Evolutionary conservation across 2,329 filamentous ascomycete species (phyloP), one percentile per base, ranked within the genome.

Genomic region (Talaromyces sp.): DNA sequence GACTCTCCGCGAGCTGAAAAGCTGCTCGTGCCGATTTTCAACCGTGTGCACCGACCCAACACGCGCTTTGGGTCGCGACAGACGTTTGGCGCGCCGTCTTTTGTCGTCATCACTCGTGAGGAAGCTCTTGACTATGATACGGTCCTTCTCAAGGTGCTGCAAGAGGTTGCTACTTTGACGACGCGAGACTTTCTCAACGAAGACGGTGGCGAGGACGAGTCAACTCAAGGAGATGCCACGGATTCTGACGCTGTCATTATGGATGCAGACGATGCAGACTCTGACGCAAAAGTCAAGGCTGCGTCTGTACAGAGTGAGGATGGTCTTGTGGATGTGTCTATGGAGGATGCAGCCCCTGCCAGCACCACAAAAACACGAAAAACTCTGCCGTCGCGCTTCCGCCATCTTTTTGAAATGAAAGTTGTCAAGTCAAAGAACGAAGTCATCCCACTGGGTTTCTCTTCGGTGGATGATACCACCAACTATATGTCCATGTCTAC

Each of bases 271-370:
- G 82, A 84, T 65, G 85, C 84, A 3, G 85, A 90, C 4, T 87
- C 87, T 4, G 85, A 90, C 65, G 81, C 84, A 25, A 89, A 89
- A 70, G 82, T 96, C 54, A 85, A 88, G 62, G 88, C 91, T 52
- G 84, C 86, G 30, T 96, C 93, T 3, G 84, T 96, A 1, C 88
- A 93, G 72, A 90, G 92, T 10, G 93, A 97, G 73, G 93, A 97
- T 64, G 91, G 91, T 64, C 86, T 97, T 69, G 90, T 98, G 6
- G 91, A 97, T 71, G 88, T 99, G 17, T 90, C 90, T 0, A 93
- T 97, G 88, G 87, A 86, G 58, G 88, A 92, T 67, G 78, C 79
- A 2, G 71, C 71, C 17, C 78, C 82, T 61, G 53, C 62, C 52
- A 22, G 22, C 22, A 47, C 64, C 25, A 30, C 25, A 9, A 64